A percentile compares a stretch with the other conserved stretches of the same genome.
These are phyloP conservation scores for Beauveria brongniartii DNA, from an alignment of 2,329 filamentous ascomycete species.

Conservation along the genomic window DNA sequence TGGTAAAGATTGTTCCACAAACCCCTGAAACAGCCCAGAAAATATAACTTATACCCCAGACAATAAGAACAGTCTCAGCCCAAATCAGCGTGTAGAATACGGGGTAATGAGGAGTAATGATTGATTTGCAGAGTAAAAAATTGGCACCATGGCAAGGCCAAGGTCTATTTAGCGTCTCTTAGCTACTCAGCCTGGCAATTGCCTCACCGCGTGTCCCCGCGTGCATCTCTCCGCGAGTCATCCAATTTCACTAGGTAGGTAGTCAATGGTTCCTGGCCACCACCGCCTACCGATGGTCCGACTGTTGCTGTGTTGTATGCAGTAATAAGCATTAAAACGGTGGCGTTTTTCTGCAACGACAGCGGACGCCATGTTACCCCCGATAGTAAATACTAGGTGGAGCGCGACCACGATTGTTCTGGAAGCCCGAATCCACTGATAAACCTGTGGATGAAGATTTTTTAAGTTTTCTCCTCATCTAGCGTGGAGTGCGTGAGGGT, in stretches of 20 bases:
- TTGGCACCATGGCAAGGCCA: no score
- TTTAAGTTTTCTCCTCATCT: neutral
- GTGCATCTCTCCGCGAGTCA: neutral
- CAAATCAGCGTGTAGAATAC: no score
- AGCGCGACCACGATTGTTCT: neutral
- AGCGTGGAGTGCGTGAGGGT: neutral
- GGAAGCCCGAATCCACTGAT: conserved; percentile 4
- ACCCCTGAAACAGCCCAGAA: neutral
- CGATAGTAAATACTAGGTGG: neutral
- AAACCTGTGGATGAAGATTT: neutral
- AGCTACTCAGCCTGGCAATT: neutral
- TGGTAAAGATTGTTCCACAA: neutral
- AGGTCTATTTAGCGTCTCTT: neutral
- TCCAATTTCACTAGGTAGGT: no score
- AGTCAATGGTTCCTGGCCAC: neutral
- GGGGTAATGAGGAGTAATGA: no score
- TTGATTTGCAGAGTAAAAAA: no score
- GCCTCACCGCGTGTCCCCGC: neutral
- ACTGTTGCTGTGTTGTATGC: neutral
- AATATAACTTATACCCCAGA: neutral
- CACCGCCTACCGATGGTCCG: neutral
- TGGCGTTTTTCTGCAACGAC: neutral
- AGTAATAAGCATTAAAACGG: neutral
- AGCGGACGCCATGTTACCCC: neutral
- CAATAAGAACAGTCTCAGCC: no score